Conservation (phyloP, 345 rosid genomes). For the Lepidium africanum region DNA sequence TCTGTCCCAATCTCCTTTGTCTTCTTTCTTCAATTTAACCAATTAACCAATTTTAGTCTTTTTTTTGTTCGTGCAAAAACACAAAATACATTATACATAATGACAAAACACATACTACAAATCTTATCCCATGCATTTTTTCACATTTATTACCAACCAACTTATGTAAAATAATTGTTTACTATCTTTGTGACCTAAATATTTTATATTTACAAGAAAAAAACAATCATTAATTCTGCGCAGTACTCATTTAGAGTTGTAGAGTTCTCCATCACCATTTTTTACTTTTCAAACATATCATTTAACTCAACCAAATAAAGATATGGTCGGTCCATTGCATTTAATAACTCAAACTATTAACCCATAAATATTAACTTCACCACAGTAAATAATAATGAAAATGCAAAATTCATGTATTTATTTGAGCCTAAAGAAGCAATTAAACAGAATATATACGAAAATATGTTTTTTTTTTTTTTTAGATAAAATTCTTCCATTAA, state of each 20-base stretch:
- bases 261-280: conserved; percentile 23
- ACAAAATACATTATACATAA: background rate
- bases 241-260: conserved; percentile 14
- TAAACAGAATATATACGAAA: too few relatives aligned
- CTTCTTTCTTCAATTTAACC: background rate
- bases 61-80: conserved; percentile 7
- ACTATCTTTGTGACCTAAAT: background rate
- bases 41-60: conserved; percentile 11
- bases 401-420: too few relatives aligned
- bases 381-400: too few relatives aligned
- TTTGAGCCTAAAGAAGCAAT: too few relatives aligned
- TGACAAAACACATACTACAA: conserved; percentile 9
- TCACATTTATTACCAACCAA: conserved; percentile 23
- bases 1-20: conserved; percentile 24
- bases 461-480: too few relatives aligned
- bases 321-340: conserved; percentile 16
- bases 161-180: background rate
- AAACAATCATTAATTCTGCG: conserved; percentile 15
- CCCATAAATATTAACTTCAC: background rate
- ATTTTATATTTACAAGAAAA: background rate
- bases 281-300: conserved; percentile 19
- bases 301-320: conserved; percentile 22
- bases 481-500: background rate
- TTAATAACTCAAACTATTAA: background rate
- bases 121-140: background rate